Percentiles rank a stretch among this genome's conserved stretches.
These are phyloP conservation scores for Eimeria praecox DNA, from an alignment of 169 alveolate species.

Conservation along the genomic window DNA sequence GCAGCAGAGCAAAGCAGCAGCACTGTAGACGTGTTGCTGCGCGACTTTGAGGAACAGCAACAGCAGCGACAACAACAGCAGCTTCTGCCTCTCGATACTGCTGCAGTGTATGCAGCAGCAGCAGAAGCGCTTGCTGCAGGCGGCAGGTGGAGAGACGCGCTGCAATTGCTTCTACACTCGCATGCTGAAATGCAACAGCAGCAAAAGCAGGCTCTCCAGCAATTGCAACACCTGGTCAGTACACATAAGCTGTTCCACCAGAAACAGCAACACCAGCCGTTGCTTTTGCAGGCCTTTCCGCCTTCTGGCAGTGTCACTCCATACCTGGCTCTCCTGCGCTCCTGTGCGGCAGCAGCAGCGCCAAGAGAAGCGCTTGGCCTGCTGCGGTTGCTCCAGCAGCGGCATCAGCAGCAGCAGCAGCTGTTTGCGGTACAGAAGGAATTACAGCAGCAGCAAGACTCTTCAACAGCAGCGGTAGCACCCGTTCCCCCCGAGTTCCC, in stretches of 20 bases:
- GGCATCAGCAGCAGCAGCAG: constrained; percentile 72
- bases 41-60: constrained; percentile 66
- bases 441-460: constrained; percentile 41
- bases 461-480: constrained; percentile 3
- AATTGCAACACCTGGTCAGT: constrained; percentile 45
- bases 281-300: constrained; percentile 36
- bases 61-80: constrained; percentile 59
- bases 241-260: constrained; percentile 50
- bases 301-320: constrained; percentile 61
- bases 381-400: constrained; percentile 67
- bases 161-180: constrained; percentile 33
- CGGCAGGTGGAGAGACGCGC: constrained; percentile 74
- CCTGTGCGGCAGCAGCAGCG: constrained; percentile 72
- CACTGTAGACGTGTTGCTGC: constrained; percentile 52
- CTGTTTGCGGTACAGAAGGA: constrained; percentile 40
- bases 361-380: constrained; percentile 72
- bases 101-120: constrained; percentile 70
- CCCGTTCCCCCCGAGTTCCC: constrained; percentile 67
- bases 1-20: constrained; percentile 62
- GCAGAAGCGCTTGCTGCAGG: constrained; percentile 62
- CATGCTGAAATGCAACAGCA: constrained; percentile 52
- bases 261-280: constrained; percentile 21
- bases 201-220: constrained; percentile 66
- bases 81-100: constrained; percentile 59
- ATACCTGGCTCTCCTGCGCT: constrained; percentile 50